Base-by-base conservation (phyloP, 805 yeast species). In the Pichia deserticola region DNA sequence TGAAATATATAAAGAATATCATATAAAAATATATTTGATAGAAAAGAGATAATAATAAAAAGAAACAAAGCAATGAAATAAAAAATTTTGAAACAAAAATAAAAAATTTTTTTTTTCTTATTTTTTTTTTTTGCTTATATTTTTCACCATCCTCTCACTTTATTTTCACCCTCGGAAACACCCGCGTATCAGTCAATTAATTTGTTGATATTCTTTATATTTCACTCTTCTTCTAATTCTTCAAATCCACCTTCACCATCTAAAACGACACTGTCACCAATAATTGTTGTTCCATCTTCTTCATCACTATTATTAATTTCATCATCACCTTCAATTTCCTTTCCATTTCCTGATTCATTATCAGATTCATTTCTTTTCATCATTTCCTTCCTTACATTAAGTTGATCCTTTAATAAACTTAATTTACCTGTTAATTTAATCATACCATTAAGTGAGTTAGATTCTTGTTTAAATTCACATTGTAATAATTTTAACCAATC, bases 351-450 rank as follows among this genome's bases (percentile, higher is more conserved):
- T 20, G 3, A 20, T 20, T 40, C 45, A 3, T 46, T 44, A n/a
- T 39, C 51, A 9, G 42, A 55, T 27, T 48, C 55, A 12, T 64
- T 64, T 20, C 64, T 68, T 47, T 66, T 61, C 44, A 70, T 62
- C 59, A 76, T 68, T 41, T 77, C 82, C 37, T 67, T 65, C 60
- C 97, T 81, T 55, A 92, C 69, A 50, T 78, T 75, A 10, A 88
- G 74, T 67, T 92, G 98, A 4, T 89, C 77, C 55, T 77, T 77
- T 40, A 92, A 73, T 64, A 92, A 74, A 59, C 84, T 86, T 43
- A 92, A 71, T 55, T 93, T 79, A 43, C 99, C 99, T 64, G 90
- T 95, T 33, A 92, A 74, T 1, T 93, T 81, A 29, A 90, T 68
- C 46, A 92, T 71, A 38, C 79, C 75, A 8, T 90, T 85, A 54